Base-by-base conservation (phyloP, 179 eudicot genomes). In the Nepenthes alata region DNA sequence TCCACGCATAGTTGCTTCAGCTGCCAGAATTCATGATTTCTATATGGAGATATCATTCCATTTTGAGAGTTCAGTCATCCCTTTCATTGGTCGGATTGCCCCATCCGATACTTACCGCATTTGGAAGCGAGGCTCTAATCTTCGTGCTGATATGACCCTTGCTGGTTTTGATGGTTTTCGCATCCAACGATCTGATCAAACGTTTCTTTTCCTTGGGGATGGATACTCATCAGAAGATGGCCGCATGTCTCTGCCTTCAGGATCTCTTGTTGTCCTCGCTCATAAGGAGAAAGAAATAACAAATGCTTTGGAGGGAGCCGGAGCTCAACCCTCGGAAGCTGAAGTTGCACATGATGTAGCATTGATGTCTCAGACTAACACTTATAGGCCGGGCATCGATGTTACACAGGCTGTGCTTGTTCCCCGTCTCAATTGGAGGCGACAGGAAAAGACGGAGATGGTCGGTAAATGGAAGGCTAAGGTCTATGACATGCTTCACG, bases 111-210 rank as follows among this genome's bases (percentile, higher is more conserved):
- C 96, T 1, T 93, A 93, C 64, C 83, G 77, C 57, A 93, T 93
- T 25, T 93, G 98, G 98, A 93, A 93, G 67, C 75, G 88, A 35
- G 98, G 95, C 55, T 91, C 96, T 2, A 93, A 87, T 61, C 73
- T 93, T 69, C 85, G 98, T 80, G 96, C 98, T 0, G 98, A 93
- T 69, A 93, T 89, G 96, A 86, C 98, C 41, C 80, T 93, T 74
- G 91, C 96, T 16, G 98, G 98, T 35, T 93, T 93, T 66, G 98
- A 93, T 70, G 98, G 95, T 35, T 86, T 93, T 41, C 78, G 79
- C 39, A 85, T 93, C 44, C 98, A 89, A 56, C 85, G 98, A 1
- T 74, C 98, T 6, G 96, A 93, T 72, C 98, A 93, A 59, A 93
- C 88, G 36, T 65, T 93, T 81, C 70, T 93, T 52, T 93, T 93